These are phyloP conservation scores for Penicillium corylophilum DNA, from an alignment of 2,329 filamentous ascomycete species.

Conservation along the genomic window DNA sequence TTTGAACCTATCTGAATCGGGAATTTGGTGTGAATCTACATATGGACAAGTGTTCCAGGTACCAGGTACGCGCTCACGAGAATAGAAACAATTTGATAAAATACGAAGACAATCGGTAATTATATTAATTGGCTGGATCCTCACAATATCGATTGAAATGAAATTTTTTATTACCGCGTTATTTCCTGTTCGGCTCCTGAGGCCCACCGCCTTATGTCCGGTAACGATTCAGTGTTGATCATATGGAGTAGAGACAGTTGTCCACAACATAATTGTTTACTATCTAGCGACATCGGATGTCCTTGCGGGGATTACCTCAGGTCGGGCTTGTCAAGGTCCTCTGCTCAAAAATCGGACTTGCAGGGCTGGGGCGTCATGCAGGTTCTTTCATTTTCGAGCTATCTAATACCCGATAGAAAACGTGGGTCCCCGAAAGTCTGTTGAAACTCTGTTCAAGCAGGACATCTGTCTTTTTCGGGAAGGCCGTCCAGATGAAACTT, in stretches of 20 bases:
- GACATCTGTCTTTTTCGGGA: not conserved
- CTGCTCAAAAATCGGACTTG: not conserved
- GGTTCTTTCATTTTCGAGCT: not conserved
- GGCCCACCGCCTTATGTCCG: not conserved
- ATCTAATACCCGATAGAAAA: not conserved
- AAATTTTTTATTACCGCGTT: not conserved
- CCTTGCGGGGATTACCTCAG: not conserved
- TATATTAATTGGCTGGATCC: not conserved
- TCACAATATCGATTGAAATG: not conserved
- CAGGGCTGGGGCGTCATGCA: not conserved
- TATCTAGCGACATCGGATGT: not conserved
- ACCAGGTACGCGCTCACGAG: not conserved
- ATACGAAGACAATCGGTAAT: not conserved
- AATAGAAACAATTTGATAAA: not conserved
- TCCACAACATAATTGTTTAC: not conserved
- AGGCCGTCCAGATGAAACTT: not conserved
- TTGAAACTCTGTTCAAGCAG: not conserved
- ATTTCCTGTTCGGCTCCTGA: not conserved
- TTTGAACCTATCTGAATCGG: not conserved
- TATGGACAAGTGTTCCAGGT: not conserved
- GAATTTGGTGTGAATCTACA: not conserved
- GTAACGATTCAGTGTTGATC: not conserved
- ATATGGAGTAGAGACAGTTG: not conserved
- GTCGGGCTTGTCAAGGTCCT: not conserved
- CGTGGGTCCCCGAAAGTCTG: constrained; percentile 12